A percentile compares a stretch with the other conserved stretches of the same genome.
These are phyloP conservation scores for Triticum turgidum DNA, from an alignment of 176 grass and related monocot genomes.

Conservation along the genomic window DNA sequence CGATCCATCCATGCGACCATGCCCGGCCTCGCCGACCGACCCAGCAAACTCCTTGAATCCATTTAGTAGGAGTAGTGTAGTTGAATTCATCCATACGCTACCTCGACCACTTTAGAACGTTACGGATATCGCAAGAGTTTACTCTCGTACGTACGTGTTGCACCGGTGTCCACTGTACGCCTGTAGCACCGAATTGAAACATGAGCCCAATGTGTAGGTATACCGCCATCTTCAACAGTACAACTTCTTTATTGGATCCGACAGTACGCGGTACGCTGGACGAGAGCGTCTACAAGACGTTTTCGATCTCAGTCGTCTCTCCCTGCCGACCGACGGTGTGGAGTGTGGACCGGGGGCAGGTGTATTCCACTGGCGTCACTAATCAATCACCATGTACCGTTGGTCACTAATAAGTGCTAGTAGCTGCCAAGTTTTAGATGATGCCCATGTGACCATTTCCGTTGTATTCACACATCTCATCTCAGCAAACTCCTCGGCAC, in stretches of 20 bases:
- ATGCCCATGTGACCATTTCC: background rate
- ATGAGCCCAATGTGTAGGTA: background rate
- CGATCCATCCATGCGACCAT: background rate
- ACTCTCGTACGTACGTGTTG: background rate
- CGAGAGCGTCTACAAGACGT: background rate
- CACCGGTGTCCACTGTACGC: background rate
- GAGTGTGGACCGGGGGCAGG: background rate
- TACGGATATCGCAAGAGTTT: background rate
- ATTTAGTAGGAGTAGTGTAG: background rate
- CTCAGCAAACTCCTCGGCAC: background rate
- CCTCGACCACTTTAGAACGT: background rate
- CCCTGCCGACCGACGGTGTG: background rate
- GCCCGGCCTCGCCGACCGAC: background rate
- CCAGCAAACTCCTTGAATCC: background rate
- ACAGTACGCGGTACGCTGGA: background rate
- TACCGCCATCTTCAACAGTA: background rate
- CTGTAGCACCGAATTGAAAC: background rate
- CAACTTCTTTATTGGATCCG: background rate
- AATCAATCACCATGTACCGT: background rate
- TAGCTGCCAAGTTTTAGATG: background rate
- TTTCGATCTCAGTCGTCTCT: background rate
- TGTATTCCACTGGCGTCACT: background rate
- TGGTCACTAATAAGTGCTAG: background rate
- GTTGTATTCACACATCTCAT: conserved; percentile 5
- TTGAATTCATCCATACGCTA: conserved; percentile 33